Percentiles rank a stretch among this genome's conserved stretches.
These are phyloP conservation scores for Basidiobolus meristosporus DNA, from an alignment of 371 early-diverging fungal species.

Conservation along the genomic window DNA sequence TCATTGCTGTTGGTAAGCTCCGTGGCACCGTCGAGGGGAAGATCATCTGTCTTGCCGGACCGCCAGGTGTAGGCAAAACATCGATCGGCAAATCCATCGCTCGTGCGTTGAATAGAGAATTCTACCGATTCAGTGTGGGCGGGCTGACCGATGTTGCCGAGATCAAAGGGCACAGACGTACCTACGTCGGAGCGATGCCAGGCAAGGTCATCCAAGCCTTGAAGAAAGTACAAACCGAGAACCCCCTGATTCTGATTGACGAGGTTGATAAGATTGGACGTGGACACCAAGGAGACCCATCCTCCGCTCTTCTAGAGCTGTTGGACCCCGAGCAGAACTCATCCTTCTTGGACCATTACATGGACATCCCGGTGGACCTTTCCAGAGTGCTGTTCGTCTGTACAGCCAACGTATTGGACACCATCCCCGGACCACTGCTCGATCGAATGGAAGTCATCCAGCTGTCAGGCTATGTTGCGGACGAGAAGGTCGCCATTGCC, in stretches of 20 bases:
- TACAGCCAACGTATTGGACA: constrained; percentile 89
- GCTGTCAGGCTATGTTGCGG: constrained; percentile 87
- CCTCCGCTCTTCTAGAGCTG: constrained; percentile 86
- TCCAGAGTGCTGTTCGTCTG: constrained; percentile 94
- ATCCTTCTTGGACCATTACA: constrained; percentile 93
- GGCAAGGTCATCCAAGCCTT: constrained; percentile 95
- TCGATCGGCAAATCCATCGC: constrained; percentile 95
- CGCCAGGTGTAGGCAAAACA: constrained; percentile 95
- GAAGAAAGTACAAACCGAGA: constrained; percentile 92
- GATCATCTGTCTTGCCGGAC: constrained; percentile 88
- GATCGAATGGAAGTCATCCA: constrained; percentile 97
- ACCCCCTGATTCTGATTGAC: constrained; percentile 91
- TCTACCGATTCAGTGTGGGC: constrained; percentile 91
- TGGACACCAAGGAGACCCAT: constrained; percentile 91
- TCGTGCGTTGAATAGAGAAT: constrained; percentile 80
- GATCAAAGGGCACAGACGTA: constrained; percentile 95
- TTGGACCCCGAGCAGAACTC: constrained; percentile 93
- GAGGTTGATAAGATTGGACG: constrained; percentile 96
- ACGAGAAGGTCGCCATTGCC: constrained; percentile 94
- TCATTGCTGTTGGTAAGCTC: constrained; percentile 93
- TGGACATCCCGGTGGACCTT: constrained; percentile 93
- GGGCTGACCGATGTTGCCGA: constrained; percentile 94
- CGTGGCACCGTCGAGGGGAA: constrained; percentile 90
- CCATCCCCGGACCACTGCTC: constrained; percentile 87
- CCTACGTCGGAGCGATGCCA: constrained; percentile 99